A percentile compares a stretch with the other conserved stretches of the same genome.
These are phyloP conservation scores for Stereum hirsutum DNA, from an alignment of 1,284 basidiomycete species.

Conservation along the genomic window DNA sequence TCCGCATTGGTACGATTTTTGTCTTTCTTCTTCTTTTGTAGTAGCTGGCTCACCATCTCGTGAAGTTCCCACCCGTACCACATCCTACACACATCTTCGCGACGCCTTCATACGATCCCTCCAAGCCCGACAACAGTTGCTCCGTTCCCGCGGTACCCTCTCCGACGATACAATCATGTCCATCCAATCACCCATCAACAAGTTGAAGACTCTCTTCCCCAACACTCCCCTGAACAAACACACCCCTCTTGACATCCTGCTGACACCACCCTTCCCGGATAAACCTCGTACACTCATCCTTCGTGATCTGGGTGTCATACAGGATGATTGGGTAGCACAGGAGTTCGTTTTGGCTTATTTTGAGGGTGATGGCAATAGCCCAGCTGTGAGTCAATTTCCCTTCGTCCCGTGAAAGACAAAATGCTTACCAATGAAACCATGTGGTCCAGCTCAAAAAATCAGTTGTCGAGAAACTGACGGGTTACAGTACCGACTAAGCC, in stretches of 20 bases:
- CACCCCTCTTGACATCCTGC: slow-evolving; percentile 56
- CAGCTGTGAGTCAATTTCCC: slow-evolving; percentile 41
- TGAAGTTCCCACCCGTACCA: slow-evolving; percentile 73
- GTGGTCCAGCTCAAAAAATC: slow-evolving; percentile 19
- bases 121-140: slow-evolving; percentile 51
- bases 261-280: slow-evolving; percentile 44
- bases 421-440: neutral
- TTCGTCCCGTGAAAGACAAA: too few relatives aligned
- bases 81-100: slow-evolving; percentile 75
- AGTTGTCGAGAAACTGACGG: slow-evolving; percentile 16
- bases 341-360: slow-evolving; percentile 72
- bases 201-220: slow-evolving; percentile 70
- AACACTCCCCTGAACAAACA: slow-evolving; percentile 57
- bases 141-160: slow-evolving; percentile 40
- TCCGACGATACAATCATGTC: slow-evolving; percentile 47
- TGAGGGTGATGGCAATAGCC: slow-evolving; percentile 59
- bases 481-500: slow-evolving; percentile 9
- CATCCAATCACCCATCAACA: slow-evolving; percentile 55
- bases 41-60: neutral
- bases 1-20: slow-evolving; percentile 51
- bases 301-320: slow-evolving; percentile 60
- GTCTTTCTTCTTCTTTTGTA: neutral
- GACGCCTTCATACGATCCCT: slow-evolving; percentile 81
- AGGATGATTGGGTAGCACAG: slow-evolving; percentile 65
- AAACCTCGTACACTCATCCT: slow-evolving; percentile 52